These are phyloP conservation scores for Glycine tomentella DNA, from an alignment of 306 rosid genomes.

Conservation along the genomic window DNA sequence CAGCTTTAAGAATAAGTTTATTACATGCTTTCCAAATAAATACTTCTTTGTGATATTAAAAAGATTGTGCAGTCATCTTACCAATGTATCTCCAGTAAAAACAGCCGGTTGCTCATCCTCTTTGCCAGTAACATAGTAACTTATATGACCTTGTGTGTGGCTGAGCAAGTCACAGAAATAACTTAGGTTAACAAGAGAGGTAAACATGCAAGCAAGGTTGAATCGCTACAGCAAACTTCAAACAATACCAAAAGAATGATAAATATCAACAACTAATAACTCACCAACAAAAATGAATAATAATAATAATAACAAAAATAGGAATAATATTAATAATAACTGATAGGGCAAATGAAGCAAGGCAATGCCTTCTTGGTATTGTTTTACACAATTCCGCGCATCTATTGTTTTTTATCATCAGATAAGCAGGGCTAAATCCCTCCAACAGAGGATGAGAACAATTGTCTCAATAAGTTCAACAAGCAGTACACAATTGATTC, in stretches of 20 bases:
- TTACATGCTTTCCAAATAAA: constrained; percentile 24
- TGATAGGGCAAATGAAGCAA: constrained; percentile 16
- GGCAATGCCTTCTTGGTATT: not conserved
- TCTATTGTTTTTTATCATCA: constrained; percentile 17
- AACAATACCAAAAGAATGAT: constrained; percentile 30
- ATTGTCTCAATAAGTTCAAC: constrained; percentile 26
- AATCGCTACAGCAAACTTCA: constrained; percentile 18
- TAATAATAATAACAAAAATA: not conserved
- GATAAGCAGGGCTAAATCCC: not conserved
- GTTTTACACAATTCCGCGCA: not conserved
- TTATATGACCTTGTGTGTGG: constrained; percentile 93
- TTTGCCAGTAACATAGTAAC: constrained; percentile 80
- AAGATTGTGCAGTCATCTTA: constrained; percentile 47
- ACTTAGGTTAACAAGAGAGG: constrained; percentile 33
- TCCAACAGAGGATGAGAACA: not conserved
- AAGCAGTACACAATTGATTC: constrained; percentile 21
- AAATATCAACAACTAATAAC: too few relatives aligned
- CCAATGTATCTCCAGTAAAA: constrained; percentile 97
- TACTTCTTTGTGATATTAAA: not conserved
- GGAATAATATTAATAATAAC: not conserved
- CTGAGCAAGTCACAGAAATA: constrained; percentile 56
- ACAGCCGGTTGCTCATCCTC: constrained; percentile 81
- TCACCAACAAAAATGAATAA: too few relatives aligned
- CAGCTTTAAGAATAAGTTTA: not conserved
- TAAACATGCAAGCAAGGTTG: constrained; percentile 14